A percentile compares a stretch with the other conserved stretches of the same genome.
These are phyloP conservation scores for Dalechampia spathulata DNA, from an alignment of 441 rosid species.

Conservation along the genomic window DNA sequence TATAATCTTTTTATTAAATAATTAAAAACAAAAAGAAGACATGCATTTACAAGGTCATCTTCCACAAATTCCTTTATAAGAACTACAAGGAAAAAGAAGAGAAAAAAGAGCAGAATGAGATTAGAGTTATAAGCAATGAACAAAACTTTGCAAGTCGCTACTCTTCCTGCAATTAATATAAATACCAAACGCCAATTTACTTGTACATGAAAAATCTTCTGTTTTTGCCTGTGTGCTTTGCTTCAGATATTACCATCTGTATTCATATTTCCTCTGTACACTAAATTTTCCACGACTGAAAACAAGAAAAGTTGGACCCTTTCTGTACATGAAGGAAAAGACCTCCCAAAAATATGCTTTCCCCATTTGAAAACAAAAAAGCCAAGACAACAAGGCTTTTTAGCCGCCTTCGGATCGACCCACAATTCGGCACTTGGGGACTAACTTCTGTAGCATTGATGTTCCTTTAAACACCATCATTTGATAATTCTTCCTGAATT, in stretches of 20 bases:
- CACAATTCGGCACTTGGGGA: constrained; percentile 32
- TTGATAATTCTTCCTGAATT: constrained; percentile 51
- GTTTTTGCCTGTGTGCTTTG: background rate
- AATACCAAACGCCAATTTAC: too few species aligned
- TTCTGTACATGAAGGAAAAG: constrained; percentile 19
- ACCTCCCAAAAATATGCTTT: constrained; percentile 16
- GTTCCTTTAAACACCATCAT: constrained; percentile 86
- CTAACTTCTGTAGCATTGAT: constrained; percentile 63
- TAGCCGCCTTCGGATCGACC: constrained; percentile 24
- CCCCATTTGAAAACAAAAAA: background rate
- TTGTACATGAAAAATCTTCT: constrained; percentile 9
- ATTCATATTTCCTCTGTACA: constrained; percentile 5
- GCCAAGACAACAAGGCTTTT: background rate
- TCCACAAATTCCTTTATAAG: too few species aligned
- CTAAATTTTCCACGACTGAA: too few species aligned
- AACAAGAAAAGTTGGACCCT: background rate
- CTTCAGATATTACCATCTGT: background rate
- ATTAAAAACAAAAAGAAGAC: too few species aligned
- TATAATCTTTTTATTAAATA: too few species aligned
- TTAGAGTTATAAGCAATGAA: too few species aligned
- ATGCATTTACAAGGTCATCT: too few species aligned
- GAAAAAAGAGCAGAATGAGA: too few species aligned
- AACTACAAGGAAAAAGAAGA: too few species aligned
- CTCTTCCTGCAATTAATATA: too few species aligned
- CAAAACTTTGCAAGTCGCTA: too few species aligned